Evolutionary conservation across 257 asterid species (phyloP), one percentile per base, ranked within the genome.

Genomic region (Sherardia arvensis): DNA sequence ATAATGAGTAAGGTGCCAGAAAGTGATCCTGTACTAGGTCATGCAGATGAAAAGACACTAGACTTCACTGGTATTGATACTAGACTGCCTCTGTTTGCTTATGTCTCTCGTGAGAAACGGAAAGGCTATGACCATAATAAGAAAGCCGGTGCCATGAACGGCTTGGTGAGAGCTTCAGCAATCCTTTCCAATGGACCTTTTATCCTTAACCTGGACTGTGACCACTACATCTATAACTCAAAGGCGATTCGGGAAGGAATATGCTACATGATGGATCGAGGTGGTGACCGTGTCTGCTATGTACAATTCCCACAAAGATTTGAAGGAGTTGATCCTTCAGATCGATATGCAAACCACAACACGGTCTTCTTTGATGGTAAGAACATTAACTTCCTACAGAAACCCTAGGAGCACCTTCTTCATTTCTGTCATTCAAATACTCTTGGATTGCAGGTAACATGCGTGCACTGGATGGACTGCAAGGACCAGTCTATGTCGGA

Each of bases 141-240:
- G 87, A 92, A 92, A 76, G 97, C 99, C 1, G 99, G 99, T 23
- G 96, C 99, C 34, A 92, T 92, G 99, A 92, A 92, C 61, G 95
- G 91, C 21, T 71, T 89, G 62, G 99, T 92, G 64, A 82, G 99
- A 75, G 97, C 97, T 58, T 92, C 99, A 15, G 99, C 99, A 2
- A 77, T 89, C 59, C 76, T 92, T 30, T 92, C 99, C 21, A 92
- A 92, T 30, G 97, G 97, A 48, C 93, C 99, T 0, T 92, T 92
- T 78, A 92, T 92, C 65, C 82, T 92, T 67, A 92, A 92, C 81
- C 73, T 92, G 80, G 99, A 92, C 30, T 92, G 99, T 48, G 99
- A 92, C 53, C 99, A 92, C 70, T 89, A 92, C 20, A 72, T 92
- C 69, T 92, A 92, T 76, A 85, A 92, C 53, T 85, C 85, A n/a